Conservation (phyloP, 306 rosid genomes). For the Cajanus cajan region DNA sequence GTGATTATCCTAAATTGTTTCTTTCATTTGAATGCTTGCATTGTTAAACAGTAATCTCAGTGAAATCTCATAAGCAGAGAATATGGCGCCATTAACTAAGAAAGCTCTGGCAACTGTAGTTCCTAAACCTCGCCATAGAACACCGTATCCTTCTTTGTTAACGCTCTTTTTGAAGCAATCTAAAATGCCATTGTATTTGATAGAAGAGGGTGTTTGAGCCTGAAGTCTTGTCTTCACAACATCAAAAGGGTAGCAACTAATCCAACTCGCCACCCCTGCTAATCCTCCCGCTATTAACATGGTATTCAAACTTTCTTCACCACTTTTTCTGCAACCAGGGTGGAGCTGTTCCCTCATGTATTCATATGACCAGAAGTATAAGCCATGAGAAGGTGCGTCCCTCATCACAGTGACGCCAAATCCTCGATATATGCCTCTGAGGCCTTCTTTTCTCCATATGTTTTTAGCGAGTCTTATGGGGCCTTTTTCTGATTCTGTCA, state of each 20-base stretch:
- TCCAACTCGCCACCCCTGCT: slow-evolving; percentile 88
- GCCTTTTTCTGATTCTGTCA: slow-evolving; percentile 37
- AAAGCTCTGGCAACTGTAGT: slow-evolving; percentile 80
- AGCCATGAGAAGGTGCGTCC: slow-evolving; percentile 68
- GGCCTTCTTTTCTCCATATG: slow-evolving; percentile 64
- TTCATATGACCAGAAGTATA: slow-evolving; percentile 81
- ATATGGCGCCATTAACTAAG: slow-evolving; percentile 79
- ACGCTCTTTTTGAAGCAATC: slow-evolving; percentile 74
- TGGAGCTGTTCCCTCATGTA: slow-evolving; percentile 74
- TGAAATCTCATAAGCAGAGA: slow-evolving; percentile 75
- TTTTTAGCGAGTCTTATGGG: slow-evolving; percentile 49
- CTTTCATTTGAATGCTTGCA: slow-evolving; percentile 42
- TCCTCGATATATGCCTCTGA: slow-evolving; percentile 66
- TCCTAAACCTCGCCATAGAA: slow-evolving; percentile 78
- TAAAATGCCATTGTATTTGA: slow-evolving; percentile 55
- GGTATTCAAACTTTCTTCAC: slow-evolving; percentile 61
- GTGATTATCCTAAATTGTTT: slow-evolving; percentile 31
- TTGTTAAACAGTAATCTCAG: slow-evolving; percentile 58
- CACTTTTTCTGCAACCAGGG: slow-evolving; percentile 68
- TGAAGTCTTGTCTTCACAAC: slow-evolving; percentile 78
- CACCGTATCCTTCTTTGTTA: slow-evolving; percentile 53
- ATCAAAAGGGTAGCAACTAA: slow-evolving; percentile 75
- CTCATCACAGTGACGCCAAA: slow-evolving; percentile 60
- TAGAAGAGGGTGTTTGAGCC: slow-evolving; percentile 52
- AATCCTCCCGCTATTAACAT: slow-evolving; percentile 77